These are phyloP conservation scores for Globisporangium parvum DNA, from an alignment of 352 stramenopile species.

Conservation along the genomic window DNA sequence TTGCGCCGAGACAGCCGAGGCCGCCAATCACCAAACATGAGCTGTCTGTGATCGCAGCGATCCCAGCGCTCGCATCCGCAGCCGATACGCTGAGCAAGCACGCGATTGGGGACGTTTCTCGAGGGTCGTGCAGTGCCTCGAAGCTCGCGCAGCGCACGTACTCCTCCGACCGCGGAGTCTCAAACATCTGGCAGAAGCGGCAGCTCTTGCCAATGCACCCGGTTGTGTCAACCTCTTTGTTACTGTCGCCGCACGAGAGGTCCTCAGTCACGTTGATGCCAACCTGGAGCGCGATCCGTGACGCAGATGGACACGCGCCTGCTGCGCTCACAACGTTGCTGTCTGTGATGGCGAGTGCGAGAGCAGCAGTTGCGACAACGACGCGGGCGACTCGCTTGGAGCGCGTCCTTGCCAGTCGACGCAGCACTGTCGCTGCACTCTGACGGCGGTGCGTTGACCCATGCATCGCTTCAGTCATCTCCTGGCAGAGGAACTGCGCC, in stretches of 20 bases:
- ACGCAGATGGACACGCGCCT: background rate
- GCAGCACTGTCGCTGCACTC: too few species aligned
- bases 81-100: background rate
- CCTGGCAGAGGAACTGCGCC: too few species aligned
- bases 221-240: background rate
- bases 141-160: constrained; percentile 3
- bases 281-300: background rate
- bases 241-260: background rate
- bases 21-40: constrained; percentile 10
- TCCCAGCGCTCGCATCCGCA: background rate
- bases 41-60: constrained; percentile 11
- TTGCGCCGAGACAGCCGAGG: constrained; percentile 5
- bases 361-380: background rate
- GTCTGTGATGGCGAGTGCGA: background rate
- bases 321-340: background rate
- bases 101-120: background rate
- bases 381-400: background rate
- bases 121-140: background rate
- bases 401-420: too few species aligned
- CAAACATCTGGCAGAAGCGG: constrained; percentile 3
- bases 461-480: too few species aligned
- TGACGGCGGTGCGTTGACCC: too few species aligned
- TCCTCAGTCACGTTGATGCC: constrained; percentile 1
- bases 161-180: background rate
- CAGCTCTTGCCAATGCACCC: constrained; percentile 5